phyloP scores from a whole-genome alignment of 2,329 filamentous ascomycete species.

The Parascedosporium putredinis region DNA sequence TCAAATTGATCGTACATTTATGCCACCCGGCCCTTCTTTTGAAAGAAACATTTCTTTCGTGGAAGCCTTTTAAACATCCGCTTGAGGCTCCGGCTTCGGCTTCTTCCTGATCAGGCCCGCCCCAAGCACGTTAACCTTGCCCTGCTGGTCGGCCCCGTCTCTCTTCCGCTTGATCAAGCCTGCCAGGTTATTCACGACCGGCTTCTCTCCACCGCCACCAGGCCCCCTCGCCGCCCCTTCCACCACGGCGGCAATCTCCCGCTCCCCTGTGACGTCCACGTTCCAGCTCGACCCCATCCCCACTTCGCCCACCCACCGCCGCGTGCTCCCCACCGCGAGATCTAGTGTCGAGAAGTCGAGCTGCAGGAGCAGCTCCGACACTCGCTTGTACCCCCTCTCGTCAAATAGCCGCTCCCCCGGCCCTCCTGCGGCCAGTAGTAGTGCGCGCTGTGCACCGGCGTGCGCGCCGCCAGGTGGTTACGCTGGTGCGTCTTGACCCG shows the following conservation, averaged over 20 bases:
- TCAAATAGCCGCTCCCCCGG: conserved; percentile 52
- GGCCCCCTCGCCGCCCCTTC: conserved; percentile 8
- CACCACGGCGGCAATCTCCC: conserved; percentile 14
- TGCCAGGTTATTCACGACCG: conserved; percentile 34
- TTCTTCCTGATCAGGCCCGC: conserved; percentile 46
- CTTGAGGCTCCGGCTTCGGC: no score
- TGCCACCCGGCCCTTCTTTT: no score
- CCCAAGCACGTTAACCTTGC: conserved; percentile 34
- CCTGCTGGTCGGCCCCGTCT: conserved; percentile 22
- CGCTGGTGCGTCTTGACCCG: conserved; percentile 49
- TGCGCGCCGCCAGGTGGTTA: conserved; percentile 34
- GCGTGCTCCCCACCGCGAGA: conserved; percentile 53
- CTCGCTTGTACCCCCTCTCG: conserved; percentile 54
- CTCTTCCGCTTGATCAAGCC: conserved; percentile 37
- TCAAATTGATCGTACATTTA: no score
- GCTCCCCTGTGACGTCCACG: conserved; percentile 34
- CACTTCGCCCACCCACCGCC: conserved; percentile 61
- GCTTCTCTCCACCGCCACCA: conserved; percentile 10
- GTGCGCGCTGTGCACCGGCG: conserved; percentile 44
- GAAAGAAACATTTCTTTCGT: no score
- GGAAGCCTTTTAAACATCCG: no score
- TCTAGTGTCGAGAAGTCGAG: conserved; percentile 61
- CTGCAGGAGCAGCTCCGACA: conserved; percentile 58
- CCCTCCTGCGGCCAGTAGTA: conserved; percentile 55
- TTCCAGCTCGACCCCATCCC: conserved; percentile 44